phyloP scores from a whole-genome alignment of 2,329 filamentous ascomycete genomes.

The Microdochium nivale region DNA sequence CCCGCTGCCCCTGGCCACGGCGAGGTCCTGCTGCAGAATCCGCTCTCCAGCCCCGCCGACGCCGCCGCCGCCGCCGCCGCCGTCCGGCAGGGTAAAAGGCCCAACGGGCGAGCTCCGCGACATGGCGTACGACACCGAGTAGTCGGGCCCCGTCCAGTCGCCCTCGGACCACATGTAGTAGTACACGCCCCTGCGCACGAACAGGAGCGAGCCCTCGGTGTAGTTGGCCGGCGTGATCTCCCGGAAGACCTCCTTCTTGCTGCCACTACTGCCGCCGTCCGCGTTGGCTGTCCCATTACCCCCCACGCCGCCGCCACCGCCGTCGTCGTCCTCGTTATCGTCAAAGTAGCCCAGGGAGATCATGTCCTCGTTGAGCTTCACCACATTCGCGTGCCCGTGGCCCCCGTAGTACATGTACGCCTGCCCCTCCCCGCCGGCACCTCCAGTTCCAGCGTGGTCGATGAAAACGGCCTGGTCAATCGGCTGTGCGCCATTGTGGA shows the following conservation, averaged over 20 bases:
- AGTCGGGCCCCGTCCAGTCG: conserved; percentile 35
- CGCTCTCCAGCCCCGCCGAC: no score
- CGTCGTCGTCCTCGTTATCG: conserved; percentile 18
- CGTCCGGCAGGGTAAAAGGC: conserved; percentile 28
- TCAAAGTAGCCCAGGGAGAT: conserved; percentile 30
- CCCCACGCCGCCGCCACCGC: conserved; percentile 11
- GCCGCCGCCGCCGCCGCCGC: conserved; percentile 2
- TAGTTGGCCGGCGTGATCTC: conserved; percentile 38
- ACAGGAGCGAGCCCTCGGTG: conserved; percentile 33
- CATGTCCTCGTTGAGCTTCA: conserved; percentile 33
- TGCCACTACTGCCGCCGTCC: no score
- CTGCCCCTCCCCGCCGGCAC: conserved; percentile 20
- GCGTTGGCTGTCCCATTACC: no score
- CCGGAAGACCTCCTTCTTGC: conserved; percentile 12
- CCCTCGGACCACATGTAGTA: conserved; percentile 37
- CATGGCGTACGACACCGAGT: conserved; percentile 34
- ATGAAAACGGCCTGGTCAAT: conserved; percentile 36
- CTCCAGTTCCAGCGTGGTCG: conserved; percentile 10
- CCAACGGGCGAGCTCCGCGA: conserved; percentile 25
- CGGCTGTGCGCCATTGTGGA: conserved; percentile 36
- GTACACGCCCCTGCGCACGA: conserved; percentile 30
- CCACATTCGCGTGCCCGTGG: conserved; percentile 31
- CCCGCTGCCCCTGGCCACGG: conserved; percentile 26
- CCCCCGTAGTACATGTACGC: conserved; percentile 36
- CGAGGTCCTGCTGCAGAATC: conserved; percentile 26